These are phyloP conservation scores for Backusella morwellensis DNA, from an alignment of 192 early-diverging fungal genomes.

Conservation along the genomic window DNA sequence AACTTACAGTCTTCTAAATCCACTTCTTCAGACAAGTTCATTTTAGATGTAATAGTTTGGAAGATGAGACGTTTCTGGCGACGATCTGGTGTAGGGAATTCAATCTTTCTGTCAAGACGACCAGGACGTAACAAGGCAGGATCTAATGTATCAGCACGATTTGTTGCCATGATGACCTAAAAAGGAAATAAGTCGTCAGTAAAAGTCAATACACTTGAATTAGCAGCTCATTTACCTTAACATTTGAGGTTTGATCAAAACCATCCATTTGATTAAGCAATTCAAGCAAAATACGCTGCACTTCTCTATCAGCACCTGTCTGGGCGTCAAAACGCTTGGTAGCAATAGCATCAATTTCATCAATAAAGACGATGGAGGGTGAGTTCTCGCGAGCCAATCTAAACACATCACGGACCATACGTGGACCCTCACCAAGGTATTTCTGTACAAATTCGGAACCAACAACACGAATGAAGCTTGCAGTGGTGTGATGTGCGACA, in stretches of 20 bases:
- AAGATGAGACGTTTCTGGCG: conserved; percentile 98
- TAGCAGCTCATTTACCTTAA: conserved; percentile 64
- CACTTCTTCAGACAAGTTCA: conserved; percentile 98
- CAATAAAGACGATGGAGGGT: conserved; percentile 97
- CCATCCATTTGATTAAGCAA: conserved; percentile 99
- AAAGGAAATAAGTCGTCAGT: neutral
- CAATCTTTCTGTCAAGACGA: conserved; percentile 97
- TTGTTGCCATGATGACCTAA: conserved; percentile 98
- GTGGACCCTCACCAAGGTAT: conserved; percentile 96
- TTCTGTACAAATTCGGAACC: conserved; percentile 99
- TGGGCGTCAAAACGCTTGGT: conserved; percentile 98
- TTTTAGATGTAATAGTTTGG: conserved; percentile 90
- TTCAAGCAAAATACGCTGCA: conserved; percentile 96
- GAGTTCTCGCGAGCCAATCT: conserved; percentile 95
- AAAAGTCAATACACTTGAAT: neutral
- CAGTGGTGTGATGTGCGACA: conserved; percentile 97
- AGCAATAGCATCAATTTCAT: conserved; percentile 98
- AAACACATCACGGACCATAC: conserved; percentile 98
- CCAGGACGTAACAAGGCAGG: conserved; percentile 96
- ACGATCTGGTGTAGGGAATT: conserved; percentile 97
- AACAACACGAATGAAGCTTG: conserved; percentile 94
- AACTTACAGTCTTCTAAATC: conserved; percentile 94
- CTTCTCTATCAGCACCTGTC: conserved; percentile 98
- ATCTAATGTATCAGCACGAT: conserved; percentile 95
- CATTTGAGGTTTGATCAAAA: conserved; percentile 96